Base-by-base conservation (phyloP, 148 eudicot species). In the Vaccinium darrowii region DNA sequence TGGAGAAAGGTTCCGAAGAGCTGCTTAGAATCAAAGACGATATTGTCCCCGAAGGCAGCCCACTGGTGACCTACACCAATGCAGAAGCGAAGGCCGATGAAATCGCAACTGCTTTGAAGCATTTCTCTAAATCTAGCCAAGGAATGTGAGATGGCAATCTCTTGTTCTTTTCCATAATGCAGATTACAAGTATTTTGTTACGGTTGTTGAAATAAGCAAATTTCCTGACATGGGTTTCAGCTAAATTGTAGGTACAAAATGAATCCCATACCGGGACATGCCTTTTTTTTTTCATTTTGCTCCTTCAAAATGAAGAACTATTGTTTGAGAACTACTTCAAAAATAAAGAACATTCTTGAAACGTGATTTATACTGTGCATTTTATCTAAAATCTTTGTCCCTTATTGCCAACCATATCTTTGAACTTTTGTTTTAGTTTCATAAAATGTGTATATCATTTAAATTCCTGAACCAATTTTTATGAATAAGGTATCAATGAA, bases 41-140 rank as follows among this genome's bases (percentile, higher is more conserved):
- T 81, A 90, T 90, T 43, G 92, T 94, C 71, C 98, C 94, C 0
- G 84, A 56, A 86, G 92, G 89, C 27, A 93, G 92, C 84, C 95
- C 93, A 27, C 85, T 90, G 77, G 80, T 92, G 50, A 82, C 92
- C 43, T 89, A 86, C 83, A 82, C 85, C 8, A 85, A 51, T 50
- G 84, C 27, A 63, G 86, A 81, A 13, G 86, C 89, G 0, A 91
- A 88, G 80, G 89, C 91, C 13, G 91, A 89, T 51, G 88, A 87
- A 30, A 91, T 94, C 79, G 90, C 93, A 15, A 91, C 89, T 81
- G 84, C 90, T 79, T 51, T 94, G 12, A 94, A 88, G 87, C 85
- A 93, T 53, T 79, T 94, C 53, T 87, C 91, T 3, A 91, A 87
- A 86, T 81, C 87, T 53, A 81, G 69, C 77, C 81, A 39, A 25